Percentiles rank a stretch among this genome's conserved stretches.
phyloP scores from a whole-genome alignment of 1,284 basidiomycete species.

The Athelia sp. region DNA sequence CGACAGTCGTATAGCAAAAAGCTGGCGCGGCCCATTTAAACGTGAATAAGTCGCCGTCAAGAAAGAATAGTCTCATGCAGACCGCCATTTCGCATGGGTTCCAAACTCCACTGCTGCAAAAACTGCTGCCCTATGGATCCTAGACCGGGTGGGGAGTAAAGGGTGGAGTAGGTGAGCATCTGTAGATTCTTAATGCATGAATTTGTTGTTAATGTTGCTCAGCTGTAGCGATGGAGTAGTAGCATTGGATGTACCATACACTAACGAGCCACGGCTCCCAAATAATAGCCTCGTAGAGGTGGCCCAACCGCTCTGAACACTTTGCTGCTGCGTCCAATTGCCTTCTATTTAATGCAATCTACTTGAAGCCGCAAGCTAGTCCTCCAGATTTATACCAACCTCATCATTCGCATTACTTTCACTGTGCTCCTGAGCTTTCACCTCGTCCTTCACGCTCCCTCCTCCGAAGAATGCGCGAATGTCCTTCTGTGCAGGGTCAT shows the following conservation, averaged over 20 bases:
- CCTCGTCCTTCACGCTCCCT: conserved; percentile 12
- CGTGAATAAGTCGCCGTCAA: conserved; percentile 54
- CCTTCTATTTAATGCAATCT: too few relatives aligned
- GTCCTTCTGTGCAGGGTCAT: conserved; percentile 73
- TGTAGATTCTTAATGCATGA: too few relatives aligned
- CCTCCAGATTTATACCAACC: conserved; percentile 8
- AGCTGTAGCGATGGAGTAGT: too few relatives aligned
- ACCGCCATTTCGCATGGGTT: conserved; percentile 60
- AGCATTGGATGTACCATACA: too few relatives aligned
- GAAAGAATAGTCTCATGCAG: conserved; percentile 61
- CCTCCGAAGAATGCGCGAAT: conserved; percentile 78
- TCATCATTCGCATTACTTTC: conserved; percentile 28
- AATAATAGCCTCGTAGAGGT: too few relatives aligned
- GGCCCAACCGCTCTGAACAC: too few relatives aligned
- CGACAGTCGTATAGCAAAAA: conserved; percentile 43
- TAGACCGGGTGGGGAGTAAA: too few relatives aligned
- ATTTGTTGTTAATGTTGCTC: too few relatives aligned
- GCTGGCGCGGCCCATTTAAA: conserved; percentile 71
- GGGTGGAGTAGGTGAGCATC: too few relatives aligned
- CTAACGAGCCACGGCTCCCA: too few relatives aligned
- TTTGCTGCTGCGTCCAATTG: too few relatives aligned
- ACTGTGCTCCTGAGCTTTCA: conserved; percentile 15
- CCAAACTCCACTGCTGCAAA: conserved; percentile 64
- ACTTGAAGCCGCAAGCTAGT: too few relatives aligned
- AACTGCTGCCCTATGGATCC: conserved; percentile 61